Evolutionary conservation across 1,284 basidiomycete species (phyloP).

Genomic region (Kalmanozyma brasiliensis): DNA sequence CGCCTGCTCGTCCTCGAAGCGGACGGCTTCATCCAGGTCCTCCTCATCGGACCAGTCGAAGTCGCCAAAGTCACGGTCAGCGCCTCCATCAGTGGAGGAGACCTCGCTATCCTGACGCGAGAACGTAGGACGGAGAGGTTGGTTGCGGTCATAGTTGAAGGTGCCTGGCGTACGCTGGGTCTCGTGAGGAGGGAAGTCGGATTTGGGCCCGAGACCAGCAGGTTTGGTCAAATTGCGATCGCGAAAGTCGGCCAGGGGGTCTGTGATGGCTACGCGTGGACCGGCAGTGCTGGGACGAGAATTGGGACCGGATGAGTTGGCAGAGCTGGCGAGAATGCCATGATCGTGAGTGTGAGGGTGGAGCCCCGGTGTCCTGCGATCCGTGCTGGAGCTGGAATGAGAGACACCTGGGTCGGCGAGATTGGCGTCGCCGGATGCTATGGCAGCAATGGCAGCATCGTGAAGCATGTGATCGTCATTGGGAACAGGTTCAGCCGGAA

Average conservation of each 20-base stretch:
- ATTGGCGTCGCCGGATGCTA: constrained; percentile 30
- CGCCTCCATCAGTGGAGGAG: constrained; percentile 51
- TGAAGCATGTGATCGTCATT: constrained; percentile 9
- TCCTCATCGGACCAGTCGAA: constrained; percentile 65
- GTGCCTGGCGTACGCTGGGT: constrained; percentile 35
- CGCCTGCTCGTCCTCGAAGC: constrained; percentile 51
- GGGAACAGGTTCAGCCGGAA: constrained; percentile 12
- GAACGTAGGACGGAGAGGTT: constrained; percentile 35
- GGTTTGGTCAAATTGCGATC: constrained; percentile 51
- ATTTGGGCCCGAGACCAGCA: constrained; percentile 50
- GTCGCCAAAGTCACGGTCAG: constrained; percentile 54
- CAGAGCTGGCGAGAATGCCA: constrained; percentile 14
- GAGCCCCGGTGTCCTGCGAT: constrained; percentile 13
- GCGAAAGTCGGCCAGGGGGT: constrained; percentile 60
- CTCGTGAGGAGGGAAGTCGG: constrained; percentile 54
- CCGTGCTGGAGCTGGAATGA: neutral
- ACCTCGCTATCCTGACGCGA: constrained; percentile 46
- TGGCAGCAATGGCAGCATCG: constrained; percentile 33
- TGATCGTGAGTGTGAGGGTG: constrained; percentile 6
- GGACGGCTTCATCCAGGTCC: constrained; percentile 53
- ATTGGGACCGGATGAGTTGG: constrained; percentile 12
- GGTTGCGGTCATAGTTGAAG: constrained; percentile 32
- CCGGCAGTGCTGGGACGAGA: constrained; percentile 37
- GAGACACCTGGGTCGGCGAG: neutral
- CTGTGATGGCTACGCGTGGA: constrained; percentile 56